Base-by-base conservation (phyloP, 371 early-diverging fungal species). In the Blakeslea trispora region DNA sequence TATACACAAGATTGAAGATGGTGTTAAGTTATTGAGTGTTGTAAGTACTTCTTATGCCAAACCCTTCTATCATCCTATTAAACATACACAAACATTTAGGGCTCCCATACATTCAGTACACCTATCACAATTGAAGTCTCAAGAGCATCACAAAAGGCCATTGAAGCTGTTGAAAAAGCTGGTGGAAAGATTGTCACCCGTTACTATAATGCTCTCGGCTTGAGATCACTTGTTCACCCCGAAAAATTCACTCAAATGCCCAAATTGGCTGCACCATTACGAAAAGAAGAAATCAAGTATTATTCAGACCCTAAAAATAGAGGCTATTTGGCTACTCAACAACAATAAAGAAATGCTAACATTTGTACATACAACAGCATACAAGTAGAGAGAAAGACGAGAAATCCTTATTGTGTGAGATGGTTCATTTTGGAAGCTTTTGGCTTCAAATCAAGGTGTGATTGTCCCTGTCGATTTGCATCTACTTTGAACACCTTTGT, bases 101-200 rank as follows among this genome's bases (percentile, higher is more conserved):
- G 90, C 40, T 72, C 81, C n/a, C 80, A 81, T 34, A 72, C 77
- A 15, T 84, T 93, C 61, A 83, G 78, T 40, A 82, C 74, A 0
- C 79, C 86, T 34, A 71, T 98, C 50, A 84, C 85, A 28, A 83
- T 98, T 46, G 92, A 94, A 66, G 94, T 96, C 13, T 87, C 93
- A 0, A 82, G 86, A 63, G 97, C 96, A 13, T 87, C 92, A 9
- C 77, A 81, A 55, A 64, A 79, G 39, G 95, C 98, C 18, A 92
- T 96, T 68, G 74, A 84, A 63, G 75, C 86, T 17, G 74, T 98
- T 48, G 97, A 98, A 64, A 78, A 73, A 28, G 79, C 83, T 1
- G 98, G 97, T 9, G 98, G 98, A 42, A 84, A 73, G 49, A 85
- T 97, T 24, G 87, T 89, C 0, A 81, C 86, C 46, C 89, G 90